Conservation (phyloP, 768 basidiomycete species). For the Calvatia gigantea region DNA sequence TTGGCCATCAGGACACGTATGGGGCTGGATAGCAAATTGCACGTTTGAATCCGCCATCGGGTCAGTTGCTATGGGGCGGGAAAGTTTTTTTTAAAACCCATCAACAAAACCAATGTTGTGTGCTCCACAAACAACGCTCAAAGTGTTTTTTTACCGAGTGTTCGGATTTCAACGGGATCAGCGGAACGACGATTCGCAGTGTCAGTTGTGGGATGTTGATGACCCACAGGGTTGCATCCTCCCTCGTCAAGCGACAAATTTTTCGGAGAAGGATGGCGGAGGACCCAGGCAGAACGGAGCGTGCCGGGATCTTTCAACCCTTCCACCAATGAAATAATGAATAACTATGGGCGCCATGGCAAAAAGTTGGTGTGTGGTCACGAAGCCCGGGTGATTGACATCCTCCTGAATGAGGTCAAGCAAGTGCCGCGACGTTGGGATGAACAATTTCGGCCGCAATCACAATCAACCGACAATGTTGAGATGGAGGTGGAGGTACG, state of each 20-base stretch:
- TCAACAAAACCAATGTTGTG: background rate
- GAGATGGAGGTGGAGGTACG: background rate
- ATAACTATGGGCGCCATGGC: conserved; percentile 6
- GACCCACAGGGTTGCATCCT: conserved; percentile 8
- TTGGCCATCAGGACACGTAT: conserved; percentile 3
- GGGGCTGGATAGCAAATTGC: background rate
- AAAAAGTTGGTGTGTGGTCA: background rate
- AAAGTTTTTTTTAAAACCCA: conserved; percentile 6
- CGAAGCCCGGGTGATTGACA: background rate
- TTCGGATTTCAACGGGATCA: conserved; percentile 3
- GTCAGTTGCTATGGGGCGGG: conserved; percentile 12
- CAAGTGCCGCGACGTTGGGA: background rate
- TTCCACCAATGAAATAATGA: conserved; percentile 4
- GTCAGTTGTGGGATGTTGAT: background rate
- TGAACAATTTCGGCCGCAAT: background rate
- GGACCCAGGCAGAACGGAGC: background rate
- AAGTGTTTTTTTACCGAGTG: conserved; percentile 5
- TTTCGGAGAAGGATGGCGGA: background rate
- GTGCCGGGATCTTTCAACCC: background rate
- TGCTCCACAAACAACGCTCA: conserved; percentile 5
- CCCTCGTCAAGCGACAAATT: background rate
- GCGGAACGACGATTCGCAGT: background rate
- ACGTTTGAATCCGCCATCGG: background rate
- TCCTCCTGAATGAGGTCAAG: background rate
- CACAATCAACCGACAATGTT: conserved; percentile 2